These are phyloP conservation scores for Ephemerocybe angulata DNA, from an alignment of 768 basidiomycete genomes.

Conservation along the genomic window DNA sequence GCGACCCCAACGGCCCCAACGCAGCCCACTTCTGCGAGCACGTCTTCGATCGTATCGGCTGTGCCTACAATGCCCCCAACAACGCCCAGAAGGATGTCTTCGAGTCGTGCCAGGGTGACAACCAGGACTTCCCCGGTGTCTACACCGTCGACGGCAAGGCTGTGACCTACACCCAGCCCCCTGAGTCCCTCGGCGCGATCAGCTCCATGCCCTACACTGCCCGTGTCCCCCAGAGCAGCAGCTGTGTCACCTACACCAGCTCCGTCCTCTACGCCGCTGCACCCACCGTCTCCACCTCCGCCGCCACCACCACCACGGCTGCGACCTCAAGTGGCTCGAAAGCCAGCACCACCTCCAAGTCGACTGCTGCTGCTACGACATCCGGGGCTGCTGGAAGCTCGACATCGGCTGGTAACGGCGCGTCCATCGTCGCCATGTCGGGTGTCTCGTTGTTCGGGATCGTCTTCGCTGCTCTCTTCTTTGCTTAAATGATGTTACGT, in stretches of 20 bases:
- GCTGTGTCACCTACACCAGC: slow-evolving; percentile 30
- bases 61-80: slow-evolving; percentile 69
- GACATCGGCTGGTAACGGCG: slow-evolving; percentile 10
- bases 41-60: slow-evolving; percentile 73
- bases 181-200: slow-evolving; percentile 36
- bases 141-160: slow-evolving; percentile 35
- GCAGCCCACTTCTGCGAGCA: slow-evolving; percentile 61
- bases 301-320: not conserved
- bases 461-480: slow-evolving; percentile 18
- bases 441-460: slow-evolving; percentile 18
- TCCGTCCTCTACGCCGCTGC: slow-evolving; percentile 27
- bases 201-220: slow-evolving; percentile 34
- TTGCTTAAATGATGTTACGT: slow-evolving; percentile 13
- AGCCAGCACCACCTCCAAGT: not conserved
- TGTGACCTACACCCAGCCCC: slow-evolving; percentile 38
- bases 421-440: slow-evolving; percentile 19
- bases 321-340: not conserved
- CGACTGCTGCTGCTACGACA: not conserved
- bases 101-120: slow-evolving; percentile 63
- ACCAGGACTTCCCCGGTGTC: slow-evolving; percentile 57
- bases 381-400: not conserved
- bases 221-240: slow-evolving; percentile 33
- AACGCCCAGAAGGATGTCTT: slow-evolving; percentile 56
- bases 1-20: slow-evolving; percentile 54
- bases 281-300: slow-evolving; percentile 12